Conservation (phyloP, 129 eudicot genomes). For the Solidago caesia region DNA sequence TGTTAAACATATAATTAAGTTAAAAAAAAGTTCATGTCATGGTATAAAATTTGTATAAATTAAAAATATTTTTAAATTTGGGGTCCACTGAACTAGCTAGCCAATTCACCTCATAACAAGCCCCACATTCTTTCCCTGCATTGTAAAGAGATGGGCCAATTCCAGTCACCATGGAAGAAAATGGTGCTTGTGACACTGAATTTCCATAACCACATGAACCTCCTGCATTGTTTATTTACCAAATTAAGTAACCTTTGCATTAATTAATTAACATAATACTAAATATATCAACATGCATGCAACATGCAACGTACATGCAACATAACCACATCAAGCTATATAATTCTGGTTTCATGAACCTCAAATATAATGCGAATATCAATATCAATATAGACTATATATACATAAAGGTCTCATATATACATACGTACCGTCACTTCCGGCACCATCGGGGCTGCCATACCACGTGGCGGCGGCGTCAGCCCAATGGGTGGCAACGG, state of each 20-base stretch:
- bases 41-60: background rate
- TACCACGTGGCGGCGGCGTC: constrained; percentile 91
- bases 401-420: background rate
- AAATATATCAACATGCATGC: constrained; percentile 12
- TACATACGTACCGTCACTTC: constrained; percentile 70
- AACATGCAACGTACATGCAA: background rate
- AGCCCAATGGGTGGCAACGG: constrained; percentile 53
- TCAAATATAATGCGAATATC: too few species aligned
- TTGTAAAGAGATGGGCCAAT: constrained; percentile 83
- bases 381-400: too few species aligned
- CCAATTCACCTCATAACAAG: constrained; percentile 59
- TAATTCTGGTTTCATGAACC: too few species aligned
- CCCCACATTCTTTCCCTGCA: constrained; percentile 84
- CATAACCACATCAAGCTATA: too few species aligned
- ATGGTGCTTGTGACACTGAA: constrained; percentile 72
- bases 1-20: background rate
- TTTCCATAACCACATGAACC: constrained; percentile 91
- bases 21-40: background rate
- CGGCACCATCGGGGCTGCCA: constrained; percentile 71
- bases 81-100: background rate
- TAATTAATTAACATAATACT: background rate
- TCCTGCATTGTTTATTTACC: constrained; percentile 46
- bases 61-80: background rate
- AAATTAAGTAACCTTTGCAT: constrained; percentile 17
- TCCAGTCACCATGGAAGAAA: constrained; percentile 77